These are phyloP conservation scores for Coniosporium apollinis DNA, from an alignment of 495 filamentous ascomycete genomes.

Conservation along the genomic window DNA sequence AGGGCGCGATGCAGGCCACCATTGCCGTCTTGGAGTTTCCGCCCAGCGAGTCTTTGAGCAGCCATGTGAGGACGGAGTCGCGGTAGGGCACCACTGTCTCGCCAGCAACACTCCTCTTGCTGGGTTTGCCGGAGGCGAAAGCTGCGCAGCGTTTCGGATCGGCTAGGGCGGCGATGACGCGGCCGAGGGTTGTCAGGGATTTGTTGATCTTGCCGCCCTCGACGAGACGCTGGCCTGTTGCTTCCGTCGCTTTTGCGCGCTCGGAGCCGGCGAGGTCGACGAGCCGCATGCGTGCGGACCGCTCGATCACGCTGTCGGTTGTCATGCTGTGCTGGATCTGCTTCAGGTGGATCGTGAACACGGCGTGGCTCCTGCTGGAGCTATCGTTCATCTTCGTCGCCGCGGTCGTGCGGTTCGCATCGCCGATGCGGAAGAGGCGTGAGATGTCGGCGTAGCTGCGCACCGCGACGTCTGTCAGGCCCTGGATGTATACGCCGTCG, in stretches of 20 bases:
- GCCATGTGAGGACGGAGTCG: constrained; percentile 94
- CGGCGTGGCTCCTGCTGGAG: constrained; percentile 80
- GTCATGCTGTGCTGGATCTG: constrained; percentile 91
- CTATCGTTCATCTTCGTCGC: constrained; percentile 99
- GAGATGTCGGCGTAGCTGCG: constrained; percentile 66
- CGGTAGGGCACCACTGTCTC: constrained; percentile 80
- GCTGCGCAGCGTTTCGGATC: constrained; percentile 36
- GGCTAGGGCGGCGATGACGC: constrained; percentile 92
- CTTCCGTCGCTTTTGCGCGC: constrained; percentile 87
- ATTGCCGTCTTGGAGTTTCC: constrained; percentile 97
- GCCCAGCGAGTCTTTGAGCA: constrained; percentile 85
- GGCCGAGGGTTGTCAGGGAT: constrained; percentile 84
- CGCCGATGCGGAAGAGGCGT: constrained; percentile 77
- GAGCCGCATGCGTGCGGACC: constrained; percentile 79
- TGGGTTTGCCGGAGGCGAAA: constrained; percentile 15
- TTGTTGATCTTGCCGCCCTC: constrained; percentile 99
- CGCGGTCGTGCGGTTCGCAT: constrained; percentile 74
- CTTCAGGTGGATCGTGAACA: constrained; percentile 95
- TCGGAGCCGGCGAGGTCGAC: constrained; percentile 94
- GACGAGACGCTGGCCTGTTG: constrained; percentile 73
- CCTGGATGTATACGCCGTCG: constrained; percentile 96
- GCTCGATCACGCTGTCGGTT: constrained; percentile 89
- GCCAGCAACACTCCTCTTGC: too few relatives aligned
- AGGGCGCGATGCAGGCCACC: constrained; percentile 92
- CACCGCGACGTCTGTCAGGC: constrained; percentile 82